phyloP scores from a whole-genome alignment of 2,329 filamentous ascomycete species.

The Fusarium piperis region DNA sequence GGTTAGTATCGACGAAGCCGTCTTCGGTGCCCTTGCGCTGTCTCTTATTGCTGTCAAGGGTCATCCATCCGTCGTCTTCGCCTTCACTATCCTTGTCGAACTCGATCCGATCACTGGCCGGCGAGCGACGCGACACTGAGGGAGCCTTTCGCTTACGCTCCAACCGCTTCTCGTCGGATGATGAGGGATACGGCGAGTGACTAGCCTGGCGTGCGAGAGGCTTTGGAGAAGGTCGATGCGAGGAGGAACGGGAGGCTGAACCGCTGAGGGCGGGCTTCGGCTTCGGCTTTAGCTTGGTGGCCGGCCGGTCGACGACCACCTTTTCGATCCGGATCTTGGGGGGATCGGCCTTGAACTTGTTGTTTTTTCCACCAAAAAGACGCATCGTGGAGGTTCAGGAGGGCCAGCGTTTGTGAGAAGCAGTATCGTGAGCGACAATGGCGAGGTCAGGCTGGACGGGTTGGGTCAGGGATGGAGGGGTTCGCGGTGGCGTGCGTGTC shows the following conservation, averaged over 20 bases:
- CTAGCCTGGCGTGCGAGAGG: constrained; percentile 52
- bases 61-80: constrained; percentile 64
- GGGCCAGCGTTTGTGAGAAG: constrained; percentile 12
- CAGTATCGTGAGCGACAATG: constrained; percentile 3
- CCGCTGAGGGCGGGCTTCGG: constrained; percentile 44
- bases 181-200: constrained; percentile 54
- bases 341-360: constrained; percentile 62
- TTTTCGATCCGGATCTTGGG: constrained; percentile 63
- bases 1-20: constrained; percentile 57
- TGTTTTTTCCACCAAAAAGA: constrained; percentile 55
- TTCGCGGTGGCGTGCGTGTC: constrained; percentile 45
- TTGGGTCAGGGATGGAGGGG: constrained; percentile 42
- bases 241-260: constrained; percentile 47
- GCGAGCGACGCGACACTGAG: constrained; percentile 52
- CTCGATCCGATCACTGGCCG: constrained; percentile 59
- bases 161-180: constrained; percentile 49
- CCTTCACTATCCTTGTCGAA: constrained; percentile 63
- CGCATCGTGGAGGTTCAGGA: constrained; percentile 44
- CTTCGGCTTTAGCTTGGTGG: constrained; percentile 51
- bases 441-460: constrained; percentile 17
- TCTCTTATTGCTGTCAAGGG: constrained; percentile 59
- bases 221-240: constrained; percentile 54
- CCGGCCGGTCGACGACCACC: constrained; percentile 55
- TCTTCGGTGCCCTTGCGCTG: constrained; percentile 55
- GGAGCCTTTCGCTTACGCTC: constrained; percentile 62